Evolutionary conservation across 2,329 filamentous ascomycete genomes (phyloP).

Genomic region (Arthroderma uncinatum): DNA sequence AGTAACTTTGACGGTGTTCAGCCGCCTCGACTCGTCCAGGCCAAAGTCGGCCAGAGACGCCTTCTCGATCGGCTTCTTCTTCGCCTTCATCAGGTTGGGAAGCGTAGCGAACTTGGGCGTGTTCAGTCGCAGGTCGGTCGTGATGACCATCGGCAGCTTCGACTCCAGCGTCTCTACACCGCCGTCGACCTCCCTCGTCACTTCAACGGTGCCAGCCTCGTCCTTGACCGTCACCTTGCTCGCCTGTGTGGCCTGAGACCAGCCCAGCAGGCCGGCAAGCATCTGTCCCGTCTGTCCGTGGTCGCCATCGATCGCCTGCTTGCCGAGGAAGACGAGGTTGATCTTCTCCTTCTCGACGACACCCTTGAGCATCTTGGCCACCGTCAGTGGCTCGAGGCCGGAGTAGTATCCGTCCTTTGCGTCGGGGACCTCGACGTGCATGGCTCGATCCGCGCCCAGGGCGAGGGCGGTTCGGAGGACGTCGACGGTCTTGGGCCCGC

Average conservation of each 20-base stretch:
- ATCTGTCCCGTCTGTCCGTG: conserved; percentile 94
- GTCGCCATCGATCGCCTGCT: conserved; percentile 98
- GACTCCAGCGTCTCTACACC: conserved; percentile 81
- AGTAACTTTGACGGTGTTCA: conserved; percentile 84
- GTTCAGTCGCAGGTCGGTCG: conserved; percentile 87
- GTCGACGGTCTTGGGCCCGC: conserved; percentile 77
- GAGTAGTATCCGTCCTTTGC: conserved; percentile 44
- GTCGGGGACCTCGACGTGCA: conserved; percentile 74
- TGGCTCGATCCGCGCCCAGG: conserved; percentile 87
- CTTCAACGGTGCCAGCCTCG: conserved; percentile 57
- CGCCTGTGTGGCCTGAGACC: conserved; percentile 92
- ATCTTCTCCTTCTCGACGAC: conserved; percentile 73
- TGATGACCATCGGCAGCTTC: conserved; percentile 84
- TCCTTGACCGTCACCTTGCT: conserved; percentile 65
- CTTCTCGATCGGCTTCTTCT: conserved; percentile 99
- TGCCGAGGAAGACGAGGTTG: conserved; percentile 88
- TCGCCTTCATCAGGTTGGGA: conserved; percentile 99
- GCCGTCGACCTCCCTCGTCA: conserved; percentile 88
- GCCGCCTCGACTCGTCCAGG: conserved; percentile 58
- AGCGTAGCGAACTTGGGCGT: conserved; percentile 89
- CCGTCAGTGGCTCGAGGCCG: conserved; percentile 69
- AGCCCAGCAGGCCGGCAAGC: conserved; percentile 82
- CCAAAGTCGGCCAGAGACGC: conserved; percentile 74
- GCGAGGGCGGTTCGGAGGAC: conserved; percentile 93
- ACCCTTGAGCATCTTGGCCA: conserved; percentile 77